Evolutionary conservation across 192 early-diverging fungal species (phyloP).

Genomic region (Coemansia sp.): DNA sequence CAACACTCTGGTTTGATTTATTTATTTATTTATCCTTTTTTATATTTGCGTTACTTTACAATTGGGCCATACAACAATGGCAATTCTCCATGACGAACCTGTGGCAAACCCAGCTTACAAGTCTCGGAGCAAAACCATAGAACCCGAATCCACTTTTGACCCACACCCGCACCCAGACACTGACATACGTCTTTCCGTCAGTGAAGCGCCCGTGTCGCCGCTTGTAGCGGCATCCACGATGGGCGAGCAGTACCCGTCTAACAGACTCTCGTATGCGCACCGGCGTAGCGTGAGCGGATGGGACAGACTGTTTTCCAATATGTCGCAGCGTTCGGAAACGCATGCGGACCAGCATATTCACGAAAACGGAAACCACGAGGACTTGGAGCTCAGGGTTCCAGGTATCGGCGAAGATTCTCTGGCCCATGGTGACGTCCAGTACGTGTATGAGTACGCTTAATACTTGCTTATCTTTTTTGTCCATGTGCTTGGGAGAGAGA

Average conservation of each 20-base stretch:
- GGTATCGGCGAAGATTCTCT: constrained; percentile 46
- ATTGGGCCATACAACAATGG: not conserved
- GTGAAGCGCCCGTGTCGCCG: constrained; percentile 26
- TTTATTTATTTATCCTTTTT: not conserved
- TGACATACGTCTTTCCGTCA: not conserved
- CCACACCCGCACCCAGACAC: not conserved
- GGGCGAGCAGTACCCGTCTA: constrained; percentile 28
- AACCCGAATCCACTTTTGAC: not conserved
- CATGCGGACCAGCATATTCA: constrained; percentile 23
- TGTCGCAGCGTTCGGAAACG: constrained; percentile 39
- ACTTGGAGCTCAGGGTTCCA: constrained; percentile 32
- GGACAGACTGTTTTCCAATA: constrained; percentile 46
- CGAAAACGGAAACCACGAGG: constrained; percentile 2
- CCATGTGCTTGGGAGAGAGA: not conserved
- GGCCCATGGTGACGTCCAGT: constrained; percentile 54
- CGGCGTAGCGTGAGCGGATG: constrained; percentile 49
- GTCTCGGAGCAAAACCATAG: not conserved
- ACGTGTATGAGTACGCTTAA: constrained; percentile 54
- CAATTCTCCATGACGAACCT: not conserved
- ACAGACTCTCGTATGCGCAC: constrained; percentile 52
- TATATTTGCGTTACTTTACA: not conserved
- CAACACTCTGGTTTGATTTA: not conserved
- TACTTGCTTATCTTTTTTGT: constrained; percentile 2
- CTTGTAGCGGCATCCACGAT: constrained; percentile 28
- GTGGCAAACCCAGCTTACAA: not conserved